Conservation (phyloP, 2,329 filamentous ascomycete species). For the Cadophora malorum region DNA sequence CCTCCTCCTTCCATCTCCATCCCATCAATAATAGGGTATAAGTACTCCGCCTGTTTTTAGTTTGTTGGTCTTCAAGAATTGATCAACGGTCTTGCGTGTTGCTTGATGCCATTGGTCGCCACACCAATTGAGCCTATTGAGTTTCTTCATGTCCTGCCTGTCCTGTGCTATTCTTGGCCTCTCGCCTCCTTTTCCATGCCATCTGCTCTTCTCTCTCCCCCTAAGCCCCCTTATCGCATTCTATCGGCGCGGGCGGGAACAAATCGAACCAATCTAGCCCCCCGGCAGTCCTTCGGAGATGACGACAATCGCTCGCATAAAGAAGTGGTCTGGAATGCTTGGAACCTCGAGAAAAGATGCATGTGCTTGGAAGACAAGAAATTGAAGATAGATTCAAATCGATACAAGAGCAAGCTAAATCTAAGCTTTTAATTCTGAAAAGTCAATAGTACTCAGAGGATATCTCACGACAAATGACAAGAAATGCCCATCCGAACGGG, state of each 20-base stretch:
- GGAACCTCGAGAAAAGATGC: neutral
- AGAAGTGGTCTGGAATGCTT: constrained; percentile 2
- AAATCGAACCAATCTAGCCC: neutral
- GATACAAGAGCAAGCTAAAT: neutral
- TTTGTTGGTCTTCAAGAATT: constrained; percentile 1
- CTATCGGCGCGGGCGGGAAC: neutral
- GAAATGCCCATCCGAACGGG: too few relatives aligned
- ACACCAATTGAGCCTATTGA: neutral
- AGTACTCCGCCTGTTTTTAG: neutral
- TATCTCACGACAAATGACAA: too few relatives aligned
- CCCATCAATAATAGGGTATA: neutral
- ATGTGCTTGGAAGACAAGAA: neutral
- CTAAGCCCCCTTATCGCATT: too few relatives aligned
- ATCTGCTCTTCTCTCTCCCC: too few relatives aligned
- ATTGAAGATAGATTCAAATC: neutral
- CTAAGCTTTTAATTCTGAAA: neutral
- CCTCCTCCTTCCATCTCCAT: neutral
- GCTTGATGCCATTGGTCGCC: constrained; percentile 6
- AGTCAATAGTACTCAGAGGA: too few relatives aligned
- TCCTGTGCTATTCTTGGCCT: neutral
- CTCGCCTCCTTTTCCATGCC: neutral
- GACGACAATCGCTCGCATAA: constrained; percentile 19
- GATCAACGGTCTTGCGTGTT: constrained; percentile 16
- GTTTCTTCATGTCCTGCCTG: neutral
- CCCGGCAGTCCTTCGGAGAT: constrained; percentile 24